Base-by-base conservation (phyloP, 2,329 filamentous ascomycete genomes). In the Chaetomium olivaceum region DNA sequence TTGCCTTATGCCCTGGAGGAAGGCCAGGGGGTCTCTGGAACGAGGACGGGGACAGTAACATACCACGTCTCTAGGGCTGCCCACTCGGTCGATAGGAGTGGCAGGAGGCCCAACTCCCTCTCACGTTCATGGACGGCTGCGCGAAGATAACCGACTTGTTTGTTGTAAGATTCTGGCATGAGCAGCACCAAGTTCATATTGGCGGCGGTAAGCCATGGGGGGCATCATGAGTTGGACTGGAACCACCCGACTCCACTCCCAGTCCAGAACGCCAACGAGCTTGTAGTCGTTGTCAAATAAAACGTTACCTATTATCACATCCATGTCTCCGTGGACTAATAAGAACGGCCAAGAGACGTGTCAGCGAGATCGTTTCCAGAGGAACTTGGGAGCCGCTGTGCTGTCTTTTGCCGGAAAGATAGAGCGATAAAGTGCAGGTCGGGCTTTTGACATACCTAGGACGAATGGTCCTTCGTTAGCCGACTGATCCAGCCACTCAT, bases 301-400 rank as follows among this genome's bases (percentile, higher is more conserved):
- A 9, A 60, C 23, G 21, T 64, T 64, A 25, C 56, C 25, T 7
- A 60, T 48, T 1, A 55, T 25, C 8, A 33, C 33, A 19, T 64
- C 62, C 48, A 64, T 64, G n/a, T 64, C 62, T 16, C 62, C 56
- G 48, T 64, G 62, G n/a, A 29, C 62, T 62, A 62, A 25, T 12
- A 11, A 36, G 33, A 12, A 12, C 8, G 33, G 33, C 33, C 6
- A 36, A 36, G 33, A 12, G 33, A 8, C 1, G 9, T 12, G 31
- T 25, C 43, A 51, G 43, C n/a, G 3, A 36, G 33, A 9, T 36
- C 12, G 33, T 36, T 36, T 9, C 11, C 33, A n/a, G n/a, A n/a
- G n/a, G n/a, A n/a, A n/a, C n/a, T n/a, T n/a, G n/a, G n/a, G n/a
- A n/a, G n/a, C n/a, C n/a, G n/a, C n/a, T n/a, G n/a, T n/a, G n/a